These are phyloP conservation scores for Lumnitzera littorea DNA, from an alignment of 345 rosid genomes.

Conservation along the genomic window DNA sequence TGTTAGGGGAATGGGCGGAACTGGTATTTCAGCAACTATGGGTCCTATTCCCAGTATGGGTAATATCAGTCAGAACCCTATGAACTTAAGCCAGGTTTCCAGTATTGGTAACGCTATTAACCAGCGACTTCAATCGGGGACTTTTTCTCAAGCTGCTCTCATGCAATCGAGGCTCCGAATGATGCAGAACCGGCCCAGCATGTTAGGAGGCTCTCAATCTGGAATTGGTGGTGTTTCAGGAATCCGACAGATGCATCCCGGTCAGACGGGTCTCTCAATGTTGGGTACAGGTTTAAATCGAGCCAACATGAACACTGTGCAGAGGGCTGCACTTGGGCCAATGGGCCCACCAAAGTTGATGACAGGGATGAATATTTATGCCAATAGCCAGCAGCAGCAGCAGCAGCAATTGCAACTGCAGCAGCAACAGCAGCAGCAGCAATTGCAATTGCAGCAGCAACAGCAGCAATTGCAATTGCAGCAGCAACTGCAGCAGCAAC, in stretches of 20 bases:
- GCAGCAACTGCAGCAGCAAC: constrained; percentile 24
- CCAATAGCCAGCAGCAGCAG: constrained; percentile 53
- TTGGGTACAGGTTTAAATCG: constrained; percentile 53
- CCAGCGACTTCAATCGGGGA: constrained; percentile 55
- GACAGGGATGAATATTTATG: constrained; percentile 50
- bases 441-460: constrained; percentile 21
- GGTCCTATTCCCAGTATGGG: constrained; percentile 44
- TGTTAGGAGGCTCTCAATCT: constrained; percentile 54
- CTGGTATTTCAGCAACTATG: constrained; percentile 76
- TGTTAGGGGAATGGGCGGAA: constrained; percentile 57
- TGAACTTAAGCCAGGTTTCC: constrained; percentile 49
- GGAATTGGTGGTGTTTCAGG: constrained; percentile 62
- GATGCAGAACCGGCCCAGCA: constrained; percentile 18
- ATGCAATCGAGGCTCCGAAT: constrained; percentile 28
- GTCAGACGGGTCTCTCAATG: constrained; percentile 54
- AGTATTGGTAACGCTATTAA: constrained; percentile 37
- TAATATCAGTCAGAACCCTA: constrained; percentile 53
- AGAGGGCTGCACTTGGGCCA: constrained; percentile 48
- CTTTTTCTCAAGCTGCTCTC: constrained; percentile 25
- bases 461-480: constrained; percentile 34
- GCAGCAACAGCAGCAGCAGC: constrained; percentile 22
- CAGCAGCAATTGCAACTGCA: constrained; percentile 29
- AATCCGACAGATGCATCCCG: constrained; percentile 54
- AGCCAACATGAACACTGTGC: constrained; percentile 49
- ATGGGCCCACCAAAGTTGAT: constrained; percentile 93